Percentiles rank a stretch among this genome's conserved stretches.
Conservation (phyloP, 192 early-diverging fungal species). For the Backusella circina region DNA sequence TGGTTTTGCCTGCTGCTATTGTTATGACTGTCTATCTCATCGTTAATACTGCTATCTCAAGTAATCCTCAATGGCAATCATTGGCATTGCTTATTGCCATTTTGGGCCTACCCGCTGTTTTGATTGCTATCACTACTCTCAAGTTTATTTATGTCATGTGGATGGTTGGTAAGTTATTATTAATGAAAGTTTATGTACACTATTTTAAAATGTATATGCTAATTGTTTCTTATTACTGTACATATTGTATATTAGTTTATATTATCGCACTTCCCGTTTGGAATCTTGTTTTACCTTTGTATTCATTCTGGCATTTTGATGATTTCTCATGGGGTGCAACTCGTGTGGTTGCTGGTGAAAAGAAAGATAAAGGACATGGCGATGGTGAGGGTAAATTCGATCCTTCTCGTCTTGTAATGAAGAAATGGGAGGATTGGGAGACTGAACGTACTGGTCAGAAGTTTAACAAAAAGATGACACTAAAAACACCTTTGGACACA, state of each 20-base stretch:
- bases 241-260: constrained; percentile 54
- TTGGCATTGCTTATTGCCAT: constrained; percentile 71
- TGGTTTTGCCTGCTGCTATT: constrained; percentile 66
- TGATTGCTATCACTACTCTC: constrained; percentile 86
- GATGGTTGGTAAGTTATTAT: constrained; percentile 63
- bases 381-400: constrained; percentile 76
- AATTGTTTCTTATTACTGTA: constrained; percentile 14
- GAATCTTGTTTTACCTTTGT: constrained; percentile 89
- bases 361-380: constrained; percentile 69
- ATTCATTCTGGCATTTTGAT: constrained; percentile 93
- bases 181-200: not conserved
- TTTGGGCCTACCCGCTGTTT: constrained; percentile 83
- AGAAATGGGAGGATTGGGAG: constrained; percentile 62
- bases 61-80: constrained; percentile 42
- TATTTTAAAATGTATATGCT: not conserved
- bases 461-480: constrained; percentile 16
- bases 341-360: constrained; percentile 68
- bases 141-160: constrained; percentile 83
- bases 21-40: constrained; percentile 52
- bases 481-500: constrained; percentile 26
- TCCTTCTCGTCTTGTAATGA: constrained; percentile 48
- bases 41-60: constrained; percentile 38
- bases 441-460: constrained; percentile 48
- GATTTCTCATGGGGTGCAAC: constrained; percentile 88
- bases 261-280: constrained; percentile 84